A percentile compares a stretch with the other conserved stretches of the same genome.
phyloP scores from a whole-genome alignment of 2,329 filamentous ascomycete genomes.

The Aspergillus hortae region DNA sequence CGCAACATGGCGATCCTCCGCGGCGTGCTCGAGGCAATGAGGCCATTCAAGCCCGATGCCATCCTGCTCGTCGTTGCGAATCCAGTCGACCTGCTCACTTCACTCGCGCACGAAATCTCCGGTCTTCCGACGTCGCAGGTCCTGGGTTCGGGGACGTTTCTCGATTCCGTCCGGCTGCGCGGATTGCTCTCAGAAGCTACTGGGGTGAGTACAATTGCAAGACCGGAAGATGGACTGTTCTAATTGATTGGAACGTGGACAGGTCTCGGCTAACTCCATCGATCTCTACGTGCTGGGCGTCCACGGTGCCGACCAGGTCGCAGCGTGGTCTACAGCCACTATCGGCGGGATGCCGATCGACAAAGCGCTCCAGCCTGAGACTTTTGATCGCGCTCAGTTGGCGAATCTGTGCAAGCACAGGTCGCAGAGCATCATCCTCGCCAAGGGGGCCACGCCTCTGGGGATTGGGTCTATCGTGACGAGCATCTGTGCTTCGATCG shows the following conservation, averaged over 20 bases:
- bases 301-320: constrained; percentile 49
- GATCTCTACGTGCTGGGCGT: constrained; percentile 48
- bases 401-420: constrained; percentile 46
- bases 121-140: constrained; percentile 50
- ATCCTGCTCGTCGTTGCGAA: constrained; percentile 54
- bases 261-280: constrained; percentile 30
- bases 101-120: constrained; percentile 47
- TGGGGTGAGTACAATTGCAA: neutral
- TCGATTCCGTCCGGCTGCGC: constrained; percentile 51
- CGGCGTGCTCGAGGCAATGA: constrained; percentile 48
- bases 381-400: constrained; percentile 31
- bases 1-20: constrained; percentile 42
- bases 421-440: constrained; percentile 46
- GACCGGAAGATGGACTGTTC: neutral
- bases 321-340: constrained; percentile 46
- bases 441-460: constrained; percentile 51
- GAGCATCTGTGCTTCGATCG: constrained; percentile 49
- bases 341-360: constrained; percentile 42
- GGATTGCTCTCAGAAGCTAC: constrained; percentile 18
- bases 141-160: constrained; percentile 52
- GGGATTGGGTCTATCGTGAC: constrained; percentile 49
- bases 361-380: constrained; percentile 25
- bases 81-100: constrained; percentile 54
- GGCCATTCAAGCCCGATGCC: constrained; percentile 46
- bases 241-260: neutral